These are phyloP conservation scores for Globisporangium spiculum DNA, from an alignment of 352 stramenopile species.

Conservation along the genomic window DNA sequence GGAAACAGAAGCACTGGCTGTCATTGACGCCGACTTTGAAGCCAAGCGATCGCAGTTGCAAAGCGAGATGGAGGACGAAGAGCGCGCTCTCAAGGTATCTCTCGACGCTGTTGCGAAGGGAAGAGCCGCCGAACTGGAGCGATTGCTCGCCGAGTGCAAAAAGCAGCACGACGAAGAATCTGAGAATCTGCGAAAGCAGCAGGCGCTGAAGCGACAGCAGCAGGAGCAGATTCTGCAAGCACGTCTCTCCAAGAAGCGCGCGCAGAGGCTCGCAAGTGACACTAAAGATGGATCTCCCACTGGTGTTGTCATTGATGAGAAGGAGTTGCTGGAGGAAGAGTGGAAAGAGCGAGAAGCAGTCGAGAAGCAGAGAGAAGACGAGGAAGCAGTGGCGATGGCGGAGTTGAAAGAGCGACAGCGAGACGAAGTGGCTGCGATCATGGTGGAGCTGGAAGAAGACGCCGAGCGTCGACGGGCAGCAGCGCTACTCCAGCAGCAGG, in stretches of 20 bases:
- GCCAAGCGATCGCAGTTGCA: constrained; percentile 15
- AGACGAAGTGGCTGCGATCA: constrained; percentile 19
- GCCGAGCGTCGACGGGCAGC: constrained; percentile 23
- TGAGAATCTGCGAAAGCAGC: constrained; percentile 24
- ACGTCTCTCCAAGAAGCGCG: constrained; percentile 31
- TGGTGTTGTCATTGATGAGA: not conserved
- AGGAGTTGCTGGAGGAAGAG: constrained; percentile 10
- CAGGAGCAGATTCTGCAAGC: constrained; percentile 44
- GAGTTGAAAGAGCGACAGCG: constrained; percentile 17
- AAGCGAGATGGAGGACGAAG: constrained; percentile 12
- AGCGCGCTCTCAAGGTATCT: constrained; percentile 16
- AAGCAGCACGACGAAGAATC: constrained; percentile 27
- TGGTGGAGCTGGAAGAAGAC: constrained; percentile 7
- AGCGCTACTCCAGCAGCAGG: constrained; percentile 27
- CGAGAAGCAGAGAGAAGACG: not conserved
- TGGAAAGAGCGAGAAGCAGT: not conserved
- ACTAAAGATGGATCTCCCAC: not conserved
- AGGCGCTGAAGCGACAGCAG: constrained; percentile 29
- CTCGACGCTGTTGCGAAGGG: constrained; percentile 16
- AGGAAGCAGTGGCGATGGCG: constrained; percentile 5
- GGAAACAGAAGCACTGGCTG: constrained; percentile 28
- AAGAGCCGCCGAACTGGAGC: constrained; percentile 28
- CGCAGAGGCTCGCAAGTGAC: constrained; percentile 2
- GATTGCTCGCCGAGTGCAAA: constrained; percentile 34
- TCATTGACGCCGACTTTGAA: constrained; percentile 28